Conservation (phyloP, 306 rosid genomes). For the Citrullus mucosospermus region DNA sequence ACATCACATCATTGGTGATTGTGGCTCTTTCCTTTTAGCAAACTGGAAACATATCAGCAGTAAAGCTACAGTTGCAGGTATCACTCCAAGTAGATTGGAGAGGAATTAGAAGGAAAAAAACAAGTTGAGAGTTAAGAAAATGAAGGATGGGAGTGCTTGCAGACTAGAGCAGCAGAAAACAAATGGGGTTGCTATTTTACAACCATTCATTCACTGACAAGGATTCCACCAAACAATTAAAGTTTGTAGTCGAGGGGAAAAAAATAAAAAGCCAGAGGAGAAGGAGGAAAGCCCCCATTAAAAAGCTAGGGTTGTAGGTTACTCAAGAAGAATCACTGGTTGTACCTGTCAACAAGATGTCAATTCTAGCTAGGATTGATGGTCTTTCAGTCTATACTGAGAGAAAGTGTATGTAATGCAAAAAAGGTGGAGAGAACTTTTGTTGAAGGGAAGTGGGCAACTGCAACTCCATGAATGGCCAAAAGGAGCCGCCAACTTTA, state of each 20-base stretch:
- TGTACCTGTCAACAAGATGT: slow-evolving; percentile 39
- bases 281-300: not conserved
- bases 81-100: slow-evolving; percentile 29
- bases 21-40: slow-evolving; percentile 3
- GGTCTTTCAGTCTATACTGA: not conserved
- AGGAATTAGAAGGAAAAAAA: slow-evolving; percentile 8
- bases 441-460: not conserved
- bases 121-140: slow-evolving; percentile 8
- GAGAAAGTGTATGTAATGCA: not conserved
- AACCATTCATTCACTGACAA: slow-evolving; percentile 47
- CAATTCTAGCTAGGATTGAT: slow-evolving; percentile 10
- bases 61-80: slow-evolving; percentile 2
- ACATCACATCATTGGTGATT: slow-evolving; percentile 14
- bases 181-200: slow-evolving; percentile 21
- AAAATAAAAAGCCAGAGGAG: not conserved
- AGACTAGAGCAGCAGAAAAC: slow-evolving; percentile 17
- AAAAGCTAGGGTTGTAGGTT: slow-evolving; percentile 16
- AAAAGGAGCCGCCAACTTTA: slow-evolving; percentile 18
- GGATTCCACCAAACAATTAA: slow-evolving; percentile 49
- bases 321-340: slow-evolving; percentile 23
- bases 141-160: slow-evolving; percentile 9
- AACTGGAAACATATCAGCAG: slow-evolving; percentile 2
- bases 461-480: slow-evolving; percentile 7
- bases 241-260: slow-evolving; percentile 15
- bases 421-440: not conserved